Evolutionary conservation across 2,329 filamentous ascomycete species (phyloP), one percentile per base, ranked within the genome.

Genomic region (Ophiostoma angusticollis): DNA sequence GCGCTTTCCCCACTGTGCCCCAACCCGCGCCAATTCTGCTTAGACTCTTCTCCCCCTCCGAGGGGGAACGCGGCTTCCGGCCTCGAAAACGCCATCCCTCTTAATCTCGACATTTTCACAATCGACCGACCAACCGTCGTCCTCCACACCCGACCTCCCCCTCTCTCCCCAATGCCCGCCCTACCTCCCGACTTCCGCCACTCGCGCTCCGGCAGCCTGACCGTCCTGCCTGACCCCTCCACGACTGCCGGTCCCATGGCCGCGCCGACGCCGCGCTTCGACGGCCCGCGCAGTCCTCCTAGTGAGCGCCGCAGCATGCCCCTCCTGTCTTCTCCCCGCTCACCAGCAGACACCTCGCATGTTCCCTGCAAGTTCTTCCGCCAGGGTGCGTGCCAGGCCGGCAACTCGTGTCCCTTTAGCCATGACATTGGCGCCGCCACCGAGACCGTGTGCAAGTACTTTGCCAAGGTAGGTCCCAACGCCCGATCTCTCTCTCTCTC

Each of bases 341-440:
- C 42, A 28, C 19, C 9, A 18, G 39, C 47, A 95, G 89, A 94
- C 61, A 94, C 91, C 14, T 82, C 87, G 45, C 91, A 96, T 65
- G 91, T 98, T 31, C 91, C 91, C 28, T 98, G 91, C 81, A 96
- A 96, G 70, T 98, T 98, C 80, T 98, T 91, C 63, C 80, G 86
- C 39, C 85, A 94, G 65, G 87, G 89, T 58, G 79, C 85, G 53
- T 98, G 91, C 61, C 89, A 96, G 70, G 91, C 91, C 42, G 91
- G 91, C 51, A 84, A 83, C 58, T 85, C 87, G 49, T 98, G 91
- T 65, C 91, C 91, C 29, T 98, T 96, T 63, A 84, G 86, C 52
- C 91, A 98, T 64, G 89, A 93, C 47, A 78, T 91, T 47, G 84
- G 91, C 56, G 73, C 78, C 22, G 76, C 86, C 29, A 74, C 82